Evolutionary conservation across 495 filamentous ascomycete genomes (phyloP).

Genomic region (Aspergillus indologenus): DNA sequence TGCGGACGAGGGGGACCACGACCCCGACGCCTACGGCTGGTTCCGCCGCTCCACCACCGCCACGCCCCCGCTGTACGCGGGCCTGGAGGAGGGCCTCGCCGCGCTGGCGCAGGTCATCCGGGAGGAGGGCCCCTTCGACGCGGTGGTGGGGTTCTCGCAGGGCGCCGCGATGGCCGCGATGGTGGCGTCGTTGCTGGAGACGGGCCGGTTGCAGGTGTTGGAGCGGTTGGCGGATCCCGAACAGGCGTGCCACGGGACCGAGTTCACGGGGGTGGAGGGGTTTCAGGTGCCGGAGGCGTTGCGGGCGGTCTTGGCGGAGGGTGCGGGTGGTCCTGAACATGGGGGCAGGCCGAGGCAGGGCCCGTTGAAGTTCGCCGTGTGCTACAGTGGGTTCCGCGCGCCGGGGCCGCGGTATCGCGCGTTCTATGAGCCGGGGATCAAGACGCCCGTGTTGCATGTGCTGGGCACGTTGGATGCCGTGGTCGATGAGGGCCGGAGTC

Average conservation of each 20-base stretch:
- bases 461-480: constrained; percentile 84
- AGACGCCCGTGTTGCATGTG: constrained; percentile 77
- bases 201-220: constrained; percentile 43
- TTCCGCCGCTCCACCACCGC: constrained; percentile 59
- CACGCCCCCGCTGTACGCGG: constrained; percentile 56
- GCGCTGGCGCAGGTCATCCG: constrained; percentile 56
- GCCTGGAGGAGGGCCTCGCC: constrained; percentile 61
- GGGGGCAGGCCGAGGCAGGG: constrained; percentile 43
- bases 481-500: constrained; percentile 71
- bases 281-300: constrained; percentile 53
- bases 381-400: constrained; percentile 76
- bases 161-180: constrained; percentile 63
- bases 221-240: constrained; percentile 22
- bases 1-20: constrained; percentile 35
- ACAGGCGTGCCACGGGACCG: constrained; percentile 13
- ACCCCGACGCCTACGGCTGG: constrained; percentile 76
- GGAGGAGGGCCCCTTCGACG: constrained; percentile 63
- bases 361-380: constrained; percentile 72
- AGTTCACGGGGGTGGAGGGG: constrained; percentile 21
- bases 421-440: constrained; percentile 74
- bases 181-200: constrained; percentile 67
- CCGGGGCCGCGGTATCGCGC: constrained; percentile 57
- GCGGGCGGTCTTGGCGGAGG: no score
- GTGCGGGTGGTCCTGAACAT: constrained; percentile 9
- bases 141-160: constrained; percentile 74